A percentile compares a stretch with the other conserved stretches of the same genome.
phyloP scores from a whole-genome alignment of 148 eudicot species.

The Rhododendron kiyosumense region DNA sequence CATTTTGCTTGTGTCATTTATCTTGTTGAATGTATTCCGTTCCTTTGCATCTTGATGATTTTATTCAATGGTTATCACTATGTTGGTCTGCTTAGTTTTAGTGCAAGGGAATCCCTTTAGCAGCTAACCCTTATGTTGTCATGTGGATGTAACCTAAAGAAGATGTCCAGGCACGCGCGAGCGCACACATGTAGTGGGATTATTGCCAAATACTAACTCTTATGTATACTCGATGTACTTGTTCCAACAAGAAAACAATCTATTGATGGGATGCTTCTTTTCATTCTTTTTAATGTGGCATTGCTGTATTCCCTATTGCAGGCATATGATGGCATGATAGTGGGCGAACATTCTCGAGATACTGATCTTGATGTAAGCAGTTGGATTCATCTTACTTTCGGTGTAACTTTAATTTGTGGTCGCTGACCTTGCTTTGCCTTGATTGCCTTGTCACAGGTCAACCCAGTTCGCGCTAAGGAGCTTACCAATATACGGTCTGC shows the following conservation, averaged over 20 bases:
- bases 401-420: neutral
- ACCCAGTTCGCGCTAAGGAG: slow-evolving; percentile 81
- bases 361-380: slow-evolving; percentile 93
- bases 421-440: neutral
- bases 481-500: slow-evolving; percentile 79
- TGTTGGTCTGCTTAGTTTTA: neutral
- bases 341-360: slow-evolving; percentile 95
- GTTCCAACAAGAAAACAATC: neutral
- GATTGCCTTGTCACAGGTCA: slow-evolving; percentile 43
- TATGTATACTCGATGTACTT: neutral
- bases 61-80: neutral
- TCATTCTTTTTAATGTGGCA: neutral
- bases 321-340: slow-evolving; percentile 97
- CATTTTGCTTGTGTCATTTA: neutral
- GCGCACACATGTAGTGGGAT: neutral
- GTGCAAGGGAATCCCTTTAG: neutral
- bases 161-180: neutral
- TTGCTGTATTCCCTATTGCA: slow-evolving; percentile 28
- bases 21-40: neutral
- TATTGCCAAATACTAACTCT: neutral
- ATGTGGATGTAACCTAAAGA: neutral
- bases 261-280: neutral
- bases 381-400: neutral
- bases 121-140: neutral
- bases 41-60: neutral